These are phyloP conservation scores for Gomphus sp. DNA, from an alignment of 1,284 basidiomycete genomes.

Conservation along the genomic window DNA sequence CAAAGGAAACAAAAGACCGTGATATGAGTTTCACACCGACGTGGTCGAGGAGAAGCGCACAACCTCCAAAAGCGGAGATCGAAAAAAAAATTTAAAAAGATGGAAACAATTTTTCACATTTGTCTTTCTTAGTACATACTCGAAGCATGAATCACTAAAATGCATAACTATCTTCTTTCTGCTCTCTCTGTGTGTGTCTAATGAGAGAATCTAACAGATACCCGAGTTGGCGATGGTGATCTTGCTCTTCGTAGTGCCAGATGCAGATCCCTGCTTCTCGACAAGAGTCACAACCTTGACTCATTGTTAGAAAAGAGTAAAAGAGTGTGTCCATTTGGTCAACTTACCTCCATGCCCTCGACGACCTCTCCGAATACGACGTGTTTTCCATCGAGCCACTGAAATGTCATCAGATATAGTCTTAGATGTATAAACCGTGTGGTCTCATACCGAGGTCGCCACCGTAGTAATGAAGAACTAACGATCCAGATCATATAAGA, in stretches of 20 bases:
- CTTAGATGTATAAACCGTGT: neutral
- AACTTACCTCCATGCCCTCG: conserved; percentile 38
- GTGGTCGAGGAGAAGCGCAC: neutral
- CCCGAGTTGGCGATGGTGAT: conserved; percentile 50
- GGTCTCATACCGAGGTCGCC: conserved; percentile 28
- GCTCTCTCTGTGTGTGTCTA: neutral
- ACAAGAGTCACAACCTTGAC: conserved; percentile 47
- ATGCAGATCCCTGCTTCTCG: conserved; percentile 47
- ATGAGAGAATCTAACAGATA: conserved; percentile 24
- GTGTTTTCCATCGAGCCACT: conserved; percentile 71
- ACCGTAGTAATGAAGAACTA: conserved; percentile 67
- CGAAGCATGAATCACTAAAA: neutral
- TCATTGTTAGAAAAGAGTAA: neutral
- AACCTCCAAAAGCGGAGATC: neutral
- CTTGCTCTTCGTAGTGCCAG: conserved; percentile 35
- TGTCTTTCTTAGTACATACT: neutral
- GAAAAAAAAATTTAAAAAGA: neutral
- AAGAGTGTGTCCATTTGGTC: neutral
- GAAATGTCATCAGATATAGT: conserved; percentile 3
- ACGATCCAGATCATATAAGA: conserved; percentile 36
- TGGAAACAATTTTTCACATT: neutral
- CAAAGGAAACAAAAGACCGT: neutral
- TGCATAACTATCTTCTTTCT: neutral
- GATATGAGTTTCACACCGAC: neutral
- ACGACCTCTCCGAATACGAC: conserved; percentile 80